A percentile compares a stretch with the other conserved stretches of the same genome.
phyloP scores from a whole-genome alignment of 2,329 filamentous ascomycete genomes.

The Cadophora luteo-olivacea region DNA sequence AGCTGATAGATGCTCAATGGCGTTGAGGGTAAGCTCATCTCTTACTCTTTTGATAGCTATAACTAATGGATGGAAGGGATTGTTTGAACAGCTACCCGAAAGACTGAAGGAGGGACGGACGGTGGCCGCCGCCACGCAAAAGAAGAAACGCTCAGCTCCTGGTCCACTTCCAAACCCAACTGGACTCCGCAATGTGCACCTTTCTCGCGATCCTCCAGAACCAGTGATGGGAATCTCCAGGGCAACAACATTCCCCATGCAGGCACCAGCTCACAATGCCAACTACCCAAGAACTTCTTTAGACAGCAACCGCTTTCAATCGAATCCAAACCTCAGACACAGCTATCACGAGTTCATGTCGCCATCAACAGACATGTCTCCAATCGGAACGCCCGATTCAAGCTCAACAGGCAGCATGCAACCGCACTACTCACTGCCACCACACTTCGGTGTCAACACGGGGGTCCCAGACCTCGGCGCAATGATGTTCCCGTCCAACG shows the following conservation, averaged over 20 bases:
- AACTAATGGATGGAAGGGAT: constrained; percentile 56
- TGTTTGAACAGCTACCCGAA: constrained; percentile 86
- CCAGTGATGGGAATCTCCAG: constrained; percentile 23
- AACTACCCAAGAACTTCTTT: constrained; percentile 38
- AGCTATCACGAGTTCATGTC: constrained; percentile 39
- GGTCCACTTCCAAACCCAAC: constrained; percentile 53
- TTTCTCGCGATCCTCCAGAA: constrained; percentile 12
- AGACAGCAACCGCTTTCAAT: constrained; percentile 40
- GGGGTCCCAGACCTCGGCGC: constrained; percentile 71
- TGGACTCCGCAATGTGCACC: constrained; percentile 36
- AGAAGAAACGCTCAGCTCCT: constrained; percentile 64
- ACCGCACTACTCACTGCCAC: constrained; percentile 31
- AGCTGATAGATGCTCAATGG: constrained; percentile 82
- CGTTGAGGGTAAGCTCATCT: constrained; percentile 69
- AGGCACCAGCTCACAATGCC: constrained; percentile 36
- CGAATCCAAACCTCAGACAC: constrained; percentile 40
- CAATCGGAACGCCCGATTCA: constrained; percentile 40
- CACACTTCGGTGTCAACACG: constrained; percentile 46
- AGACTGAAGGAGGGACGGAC: constrained; percentile 62
- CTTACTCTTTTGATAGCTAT: background rate
- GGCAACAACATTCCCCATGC: constrained; percentile 42
- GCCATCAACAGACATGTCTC: constrained; percentile 38
- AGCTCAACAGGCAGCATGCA: constrained; percentile 31
- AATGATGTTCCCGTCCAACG: constrained; percentile 81
- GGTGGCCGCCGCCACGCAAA: constrained; percentile 47